phyloP scores from a whole-genome alignment of 306 rosid genomes.

The Astragalus membranaceus region DNA sequence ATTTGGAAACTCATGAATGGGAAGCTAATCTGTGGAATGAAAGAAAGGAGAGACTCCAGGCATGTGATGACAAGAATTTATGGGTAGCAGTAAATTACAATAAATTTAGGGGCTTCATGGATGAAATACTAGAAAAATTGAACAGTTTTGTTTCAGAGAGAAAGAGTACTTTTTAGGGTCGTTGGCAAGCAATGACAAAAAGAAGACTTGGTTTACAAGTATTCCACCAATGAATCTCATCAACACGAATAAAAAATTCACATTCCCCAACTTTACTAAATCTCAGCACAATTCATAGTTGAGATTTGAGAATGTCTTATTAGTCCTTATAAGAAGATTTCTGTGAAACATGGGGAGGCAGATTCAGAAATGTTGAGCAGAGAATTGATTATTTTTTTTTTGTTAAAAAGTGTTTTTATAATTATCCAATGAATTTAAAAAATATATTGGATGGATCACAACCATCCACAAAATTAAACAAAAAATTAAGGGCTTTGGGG shows the following conservation, averaged over 20 bases:
- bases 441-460: too few relatives aligned
- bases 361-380: too few relatives aligned
- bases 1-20: not conserved
- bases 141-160: not conserved
- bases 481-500: too few relatives aligned
- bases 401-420: too few relatives aligned
- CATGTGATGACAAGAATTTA: constrained; percentile 6
- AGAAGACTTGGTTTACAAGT: not conserved
- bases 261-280: not conserved
- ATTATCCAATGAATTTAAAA: too few relatives aligned
- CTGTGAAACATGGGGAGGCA: not conserved
- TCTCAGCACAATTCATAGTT: not conserved
- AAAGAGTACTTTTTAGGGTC: not conserved
- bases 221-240: not conserved
- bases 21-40: too few relatives aligned
- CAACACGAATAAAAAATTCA: not conserved
- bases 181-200: not conserved
- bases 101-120: not conserved
- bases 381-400: too few relatives aligned
- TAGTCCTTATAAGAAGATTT: not conserved
- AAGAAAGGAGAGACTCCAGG: too few relatives aligned
- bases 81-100: not conserved
- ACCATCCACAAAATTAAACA: too few relatives aligned
- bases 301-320: not conserved
- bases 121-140: not conserved